Conservation (phyloP, 345 rosid species). For the Moricandia moricandioides region DNA sequence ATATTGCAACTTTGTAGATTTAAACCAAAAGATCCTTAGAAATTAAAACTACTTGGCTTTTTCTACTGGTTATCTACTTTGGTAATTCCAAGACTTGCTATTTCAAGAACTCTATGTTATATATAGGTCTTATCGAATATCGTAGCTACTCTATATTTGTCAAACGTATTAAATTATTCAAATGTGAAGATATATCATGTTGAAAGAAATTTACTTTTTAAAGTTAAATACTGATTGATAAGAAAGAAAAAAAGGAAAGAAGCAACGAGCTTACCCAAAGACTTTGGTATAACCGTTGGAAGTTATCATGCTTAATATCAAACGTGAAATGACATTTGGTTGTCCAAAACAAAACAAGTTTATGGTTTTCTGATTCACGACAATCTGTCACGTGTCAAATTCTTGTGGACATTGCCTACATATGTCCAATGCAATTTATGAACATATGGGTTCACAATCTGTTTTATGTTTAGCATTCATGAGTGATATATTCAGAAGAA, state of each 20-base stretch:
- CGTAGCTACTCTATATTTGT: slow-evolving; percentile 33
- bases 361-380: slow-evolving; percentile 12
- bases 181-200: neutral
- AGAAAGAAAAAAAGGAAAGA: slow-evolving; percentile 13
- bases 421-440: neutral
- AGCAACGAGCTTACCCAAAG: slow-evolving; percentile 27
- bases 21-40: neutral
- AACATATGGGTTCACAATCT: neutral
- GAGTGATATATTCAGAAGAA: neutral
- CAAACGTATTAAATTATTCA: neutral
- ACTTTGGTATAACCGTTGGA: slow-evolving; percentile 28
- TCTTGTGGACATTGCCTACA: slow-evolving; percentile 9
- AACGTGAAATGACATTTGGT: slow-evolving; percentile 4
- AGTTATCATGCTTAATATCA: slow-evolving; percentile 13
- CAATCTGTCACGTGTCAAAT: slow-evolving; percentile 29
- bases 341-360: slow-evolving; percentile 5
- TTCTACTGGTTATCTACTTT: slow-evolving; percentile 24
- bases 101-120: slow-evolving; percentile 36
- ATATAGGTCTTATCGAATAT: slow-evolving; percentile 40
- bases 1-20: neutral
- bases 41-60: neutral
- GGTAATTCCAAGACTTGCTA: slow-evolving; percentile 36
- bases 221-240: slow-evolving; percentile 17
- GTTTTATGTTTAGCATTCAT: neutral
- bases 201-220: neutral